Base-by-base conservation (phyloP, 2,329 filamentous ascomycete genomes). In the Tympanopsis confertula region DNA sequence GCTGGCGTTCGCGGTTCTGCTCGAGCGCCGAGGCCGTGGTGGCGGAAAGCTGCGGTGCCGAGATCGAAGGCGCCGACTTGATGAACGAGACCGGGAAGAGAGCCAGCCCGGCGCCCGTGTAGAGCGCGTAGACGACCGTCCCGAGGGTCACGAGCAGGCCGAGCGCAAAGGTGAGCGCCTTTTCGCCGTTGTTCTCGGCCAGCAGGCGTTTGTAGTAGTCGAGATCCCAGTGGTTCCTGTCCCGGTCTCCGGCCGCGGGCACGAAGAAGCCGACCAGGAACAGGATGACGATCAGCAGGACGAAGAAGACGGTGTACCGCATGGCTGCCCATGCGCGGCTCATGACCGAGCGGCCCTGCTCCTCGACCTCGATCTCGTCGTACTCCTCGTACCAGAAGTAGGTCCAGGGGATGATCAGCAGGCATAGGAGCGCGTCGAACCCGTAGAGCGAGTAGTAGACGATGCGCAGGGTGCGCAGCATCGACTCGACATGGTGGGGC, bases 331-430 rank as follows among this genome's bases (percentile, higher is more conserved):
- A 81, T 42, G 96, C 70, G 39, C 86, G 74, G 51, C 77, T 73
- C 5, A 68, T 70, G 41, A 82, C 58, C 2, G 82, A 82, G 54
- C 88, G 80, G 20, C 74, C 77, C 20, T 86, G 84, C 42, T 85
- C 75, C 50, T 94, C 85, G 24, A 81, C 72, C 43, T 88, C 87
- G 15, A 89, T 80, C 61, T 95, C 87, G 51, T 95, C 89, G 47
- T 94, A 94, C 58, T 96, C 91, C 58, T 98, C 91, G 52, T 94
- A 91, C 78, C 84, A 95, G 57, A 98, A 98, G 65, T 98, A 98
- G 35, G 88, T 83, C 54, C 98, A 98, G 0, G 91, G 91, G 14
- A 96, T 82, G 35, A 94, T 74, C 14, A 96, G 57, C 35, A 98
- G 68, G 53, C 91, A 98, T 10, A 98, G 74, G 4, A 95, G 56